These are phyloP conservation scores for Pulchroboletus neoregius DNA, from an alignment of 1,284 basidiomycete species.

Conservation along the genomic window DNA sequence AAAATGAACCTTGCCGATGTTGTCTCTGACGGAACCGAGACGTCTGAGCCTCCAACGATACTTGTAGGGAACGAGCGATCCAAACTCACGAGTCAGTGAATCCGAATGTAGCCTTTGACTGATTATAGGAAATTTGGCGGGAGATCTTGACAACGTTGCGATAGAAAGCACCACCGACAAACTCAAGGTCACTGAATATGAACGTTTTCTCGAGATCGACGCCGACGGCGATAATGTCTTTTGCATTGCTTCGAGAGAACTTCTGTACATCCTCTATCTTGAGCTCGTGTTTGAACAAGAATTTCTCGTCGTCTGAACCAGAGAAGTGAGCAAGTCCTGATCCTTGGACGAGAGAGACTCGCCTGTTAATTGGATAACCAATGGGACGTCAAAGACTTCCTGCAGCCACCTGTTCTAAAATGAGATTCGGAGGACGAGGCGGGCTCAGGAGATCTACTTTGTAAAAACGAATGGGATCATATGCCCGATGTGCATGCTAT, in stretches of 20 bases:
- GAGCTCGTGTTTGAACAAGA: slow-evolving; percentile 93
- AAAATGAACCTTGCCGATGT: slow-evolving; percentile 98
- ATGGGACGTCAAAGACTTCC: slow-evolving; percentile 91
- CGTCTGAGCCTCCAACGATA: background rate
- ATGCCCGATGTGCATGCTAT: slow-evolving; percentile 98
- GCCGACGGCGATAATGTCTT: slow-evolving; percentile 95
- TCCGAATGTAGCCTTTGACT: slow-evolving; percentile 94
- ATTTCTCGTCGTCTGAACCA: slow-evolving; percentile 92
- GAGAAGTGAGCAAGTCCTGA: background rate
- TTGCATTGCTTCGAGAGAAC: slow-evolving; percentile 85
- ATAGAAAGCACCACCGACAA: slow-evolving; percentile 91
- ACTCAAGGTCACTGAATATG: slow-evolving; percentile 93
- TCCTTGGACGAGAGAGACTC: slow-evolving; percentile 10
- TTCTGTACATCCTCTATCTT: slow-evolving; percentile 86
- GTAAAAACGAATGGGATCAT: slow-evolving; percentile 98
- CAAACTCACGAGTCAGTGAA: slow-evolving; percentile 85
- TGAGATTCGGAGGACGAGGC: slow-evolving; percentile 4
- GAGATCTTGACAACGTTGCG: slow-evolving; percentile 93
- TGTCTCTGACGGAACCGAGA: slow-evolving; percentile 60
- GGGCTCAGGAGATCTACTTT: slow-evolving; percentile 54
- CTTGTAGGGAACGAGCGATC: background rate
- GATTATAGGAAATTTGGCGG: slow-evolving; percentile 88
- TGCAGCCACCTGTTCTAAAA: slow-evolving; percentile 77
- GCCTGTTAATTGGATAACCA: slow-evolving; percentile 95
- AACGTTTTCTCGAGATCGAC: slow-evolving; percentile 94